Percentiles rank a stretch among this genome's conserved stretches.
These are phyloP conservation scores for Bruguiera hainesii DNA, from an alignment of 441 rosid species.

Conservation along the genomic window DNA sequence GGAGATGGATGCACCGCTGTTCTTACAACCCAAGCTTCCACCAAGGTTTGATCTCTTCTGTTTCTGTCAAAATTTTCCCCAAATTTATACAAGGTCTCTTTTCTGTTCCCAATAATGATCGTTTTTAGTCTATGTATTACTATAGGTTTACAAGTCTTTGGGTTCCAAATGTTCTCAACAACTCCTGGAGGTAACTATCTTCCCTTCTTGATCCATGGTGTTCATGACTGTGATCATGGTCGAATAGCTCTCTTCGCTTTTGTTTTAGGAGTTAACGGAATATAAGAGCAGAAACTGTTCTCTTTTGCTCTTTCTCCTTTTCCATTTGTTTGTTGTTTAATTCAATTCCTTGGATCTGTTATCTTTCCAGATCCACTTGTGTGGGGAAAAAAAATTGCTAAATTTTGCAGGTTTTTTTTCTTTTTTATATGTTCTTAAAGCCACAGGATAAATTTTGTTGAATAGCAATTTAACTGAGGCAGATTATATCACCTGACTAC, in stretches of 20 bases:
- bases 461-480: neutral
- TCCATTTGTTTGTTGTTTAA: neutral
- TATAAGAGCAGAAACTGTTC: neutral
- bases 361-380: too few relatives aligned
- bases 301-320: neutral
- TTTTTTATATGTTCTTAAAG: neutral
- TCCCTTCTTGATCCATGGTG: neutral
- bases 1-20: conserved; percentile 76
- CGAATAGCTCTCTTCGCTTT: neutral
- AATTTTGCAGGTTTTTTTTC: too few relatives aligned
- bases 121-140: neutral
- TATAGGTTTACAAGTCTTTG: conserved; percentile 79
- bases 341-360: too few relatives aligned
- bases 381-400: too few relatives aligned
- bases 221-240: neutral
- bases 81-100: neutral
- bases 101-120: neutral
- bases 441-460: neutral
- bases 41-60: conserved; percentile 51
- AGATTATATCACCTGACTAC: neutral
- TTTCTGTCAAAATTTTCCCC: neutral
- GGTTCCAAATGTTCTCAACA: conserved; percentile 73
- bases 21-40: conserved; percentile 89
- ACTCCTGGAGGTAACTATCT: conserved; percentile 55
- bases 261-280: neutral